Base-by-base conservation (phyloP, 257 asterid genomes). In the Capsicum baccatum region DNA sequence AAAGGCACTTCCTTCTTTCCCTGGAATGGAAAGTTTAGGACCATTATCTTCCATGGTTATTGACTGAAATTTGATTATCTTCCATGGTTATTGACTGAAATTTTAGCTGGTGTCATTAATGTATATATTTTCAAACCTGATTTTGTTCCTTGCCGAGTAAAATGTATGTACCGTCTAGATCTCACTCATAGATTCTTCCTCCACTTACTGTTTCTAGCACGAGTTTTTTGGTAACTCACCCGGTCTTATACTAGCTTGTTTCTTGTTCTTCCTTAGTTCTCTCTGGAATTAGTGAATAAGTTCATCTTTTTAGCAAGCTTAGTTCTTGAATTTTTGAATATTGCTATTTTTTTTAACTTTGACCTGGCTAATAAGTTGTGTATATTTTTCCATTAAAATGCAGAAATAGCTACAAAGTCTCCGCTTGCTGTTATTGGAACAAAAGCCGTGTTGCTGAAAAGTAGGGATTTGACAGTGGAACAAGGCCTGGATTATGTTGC, bases 401-500 rank as follows among this genome's bases (percentile, higher is more conserved):
- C 85, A 95, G 98, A 87, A 60, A 93, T 94, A 58, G 97, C 92
- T 55, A 92, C 88, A 37, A 91, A 88, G 87, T 93, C 99, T 26
- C 98, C 95, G 8, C 91, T 96, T 39, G 97, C 99, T 39, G 89
- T 92, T 0, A 79, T 85, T 9, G 99, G 99, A 56, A 91, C 98
- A 4, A 96, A 96, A 92, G 86, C 95, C 37, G 98, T 93, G 86
- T 73, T 96, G 92, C 76, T 96, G 84, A 88, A 74, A 76, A 85
- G 94, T 86, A 91, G 97, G 86, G 97, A 92, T 67, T 6, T 91
- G 85, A 91, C 91, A 4, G 1, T 93, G 91, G 93, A 93, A 35
- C 97, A 94, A 89, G 98, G 92, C n/a, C 84, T 96, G 76, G 99
- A 96, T 81, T 94, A 96, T 84, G 94, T 96, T 21, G 97, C 98